Conservation (phyloP, 2,329 filamentous ascomycete genomes). For the Aspergillus alliaceus region DNA sequence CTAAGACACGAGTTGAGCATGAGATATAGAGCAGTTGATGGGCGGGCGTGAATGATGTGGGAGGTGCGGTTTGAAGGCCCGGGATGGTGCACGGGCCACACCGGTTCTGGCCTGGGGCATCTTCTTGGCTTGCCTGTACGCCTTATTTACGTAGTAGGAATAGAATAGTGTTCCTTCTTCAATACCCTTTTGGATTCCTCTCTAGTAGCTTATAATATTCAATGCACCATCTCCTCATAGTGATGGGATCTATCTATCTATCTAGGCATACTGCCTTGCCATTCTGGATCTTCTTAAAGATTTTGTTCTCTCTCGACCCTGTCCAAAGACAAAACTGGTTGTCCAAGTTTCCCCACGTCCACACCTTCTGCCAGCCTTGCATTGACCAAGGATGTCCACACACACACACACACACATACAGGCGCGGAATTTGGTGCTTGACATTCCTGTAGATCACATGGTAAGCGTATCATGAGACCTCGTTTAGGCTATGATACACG, state of each 20-base stretch:
- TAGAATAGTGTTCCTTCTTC: neutral
- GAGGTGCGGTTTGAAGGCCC: constrained; percentile 25
- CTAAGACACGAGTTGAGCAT: constrained; percentile 18
- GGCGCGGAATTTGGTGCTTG: neutral
- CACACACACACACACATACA: neutral
- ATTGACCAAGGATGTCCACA: neutral
- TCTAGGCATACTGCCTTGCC: neutral
- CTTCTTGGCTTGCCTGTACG: neutral
- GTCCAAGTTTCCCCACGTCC: neutral
- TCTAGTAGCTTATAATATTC: too few relatives aligned
- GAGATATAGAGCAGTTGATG: constrained; percentile 19
- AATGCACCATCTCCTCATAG: neutral
- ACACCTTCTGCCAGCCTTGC: neutral
- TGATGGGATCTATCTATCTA: neutral
- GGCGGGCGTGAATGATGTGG: constrained; percentile 18
- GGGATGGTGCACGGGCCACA: constrained; percentile 28
- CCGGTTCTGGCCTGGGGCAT: constrained; percentile 13
- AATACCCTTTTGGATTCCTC: neutral
- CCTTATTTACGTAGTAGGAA: neutral
- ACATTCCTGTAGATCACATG: neutral
- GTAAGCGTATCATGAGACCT: neutral
- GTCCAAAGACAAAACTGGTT: neutral
- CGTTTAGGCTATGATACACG: neutral
- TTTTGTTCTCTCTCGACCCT: neutral
- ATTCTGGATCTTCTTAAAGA: too few relatives aligned